Evolutionary conservation across 805 yeast genomes (phyloP), one percentile per base, ranked within the genome.

Genomic region (Candida khao-thaluensis): DNA sequence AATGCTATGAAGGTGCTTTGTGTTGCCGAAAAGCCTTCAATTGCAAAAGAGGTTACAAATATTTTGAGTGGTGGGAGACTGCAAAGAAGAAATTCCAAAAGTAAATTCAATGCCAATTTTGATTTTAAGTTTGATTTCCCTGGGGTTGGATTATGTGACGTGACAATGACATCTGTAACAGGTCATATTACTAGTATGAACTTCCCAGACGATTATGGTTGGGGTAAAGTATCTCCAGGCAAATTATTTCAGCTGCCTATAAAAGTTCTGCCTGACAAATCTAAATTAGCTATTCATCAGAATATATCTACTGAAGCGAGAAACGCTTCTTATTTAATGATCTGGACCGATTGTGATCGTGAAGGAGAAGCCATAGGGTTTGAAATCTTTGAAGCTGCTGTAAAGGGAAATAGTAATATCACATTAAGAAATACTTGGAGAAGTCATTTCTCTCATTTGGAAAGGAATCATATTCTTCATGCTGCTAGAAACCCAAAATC

Each of bases 271-370:
- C 54, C 59, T 2, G 56, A 68, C 22, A 43, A 45, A 23, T 14
- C 36, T 14, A 47, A 44, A 23, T 11, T 29, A 10, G 42, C 31
- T 9, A 41, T 47, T 15, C 47, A 42, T 20, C 34, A 32, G 11
- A 93, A 91, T 54, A 87, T 93, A 35, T 59, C 73, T 21, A 59
- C 59, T 3, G 88, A 88, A 54, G 85, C 89, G 4, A 58, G 81
- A 28, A 53, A 53, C 14, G 76, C 86, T 4, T 76, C 79, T 37
- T 65, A 66, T 27, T 62, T 93, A 39, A 86, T 88, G 85, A 87
- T 93, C 6, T 93, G 99, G 98, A 93, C 99, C 1, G 99, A 93
- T 72, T 93, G 99, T 62, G 98, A 90, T 71, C 70, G 97, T 25
- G 98, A 90, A 57, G 98, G 98, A 2, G 98, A 90, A 58, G 84